Percentiles rank a stretch among this genome's conserved stretches.
phyloP scores from a whole-genome alignment of 2,329 filamentous ascomycete species.

The Moelleriella libera region DNA sequence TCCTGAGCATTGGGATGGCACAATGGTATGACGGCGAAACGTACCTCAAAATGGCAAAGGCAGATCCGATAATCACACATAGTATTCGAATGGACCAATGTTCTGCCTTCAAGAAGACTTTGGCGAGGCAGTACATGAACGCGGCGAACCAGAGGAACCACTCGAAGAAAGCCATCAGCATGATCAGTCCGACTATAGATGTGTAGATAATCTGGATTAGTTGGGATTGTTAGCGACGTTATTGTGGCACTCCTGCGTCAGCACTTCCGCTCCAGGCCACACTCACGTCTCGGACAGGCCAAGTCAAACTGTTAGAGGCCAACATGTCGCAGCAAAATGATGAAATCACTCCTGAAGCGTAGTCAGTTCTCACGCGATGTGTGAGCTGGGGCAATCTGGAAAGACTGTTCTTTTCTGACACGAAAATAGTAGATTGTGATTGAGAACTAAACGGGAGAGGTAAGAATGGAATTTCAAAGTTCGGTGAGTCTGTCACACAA shows the following conservation, averaged over 20 bases:
- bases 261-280: background rate
- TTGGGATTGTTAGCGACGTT: background rate
- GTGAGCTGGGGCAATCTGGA: too few species aligned
- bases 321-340: background rate
- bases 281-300: background rate
- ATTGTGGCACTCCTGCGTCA: background rate
- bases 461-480: too few species aligned
- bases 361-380: background rate
- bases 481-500: background rate
- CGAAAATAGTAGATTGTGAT: too few species aligned
- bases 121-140: constrained; percentile 80
- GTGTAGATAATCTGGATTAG: constrained; percentile 64
- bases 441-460: too few species aligned
- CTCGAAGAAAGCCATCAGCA: constrained; percentile 75
- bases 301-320: background rate
- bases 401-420: too few species aligned
- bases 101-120: constrained; percentile 81
- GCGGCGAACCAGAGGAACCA: constrained; percentile 94
- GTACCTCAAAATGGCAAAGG: constrained; percentile 67
- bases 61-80: constrained; percentile 57
- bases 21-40: constrained; percentile 6
- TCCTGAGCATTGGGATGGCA: background rate
- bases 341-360: background rate
- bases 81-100: constrained; percentile 71
- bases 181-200: constrained; percentile 62